These are phyloP conservation scores for Leccinum subspadiceum DNA, from an alignment of 1,284 basidiomycete species.

Conservation along the genomic window DNA sequence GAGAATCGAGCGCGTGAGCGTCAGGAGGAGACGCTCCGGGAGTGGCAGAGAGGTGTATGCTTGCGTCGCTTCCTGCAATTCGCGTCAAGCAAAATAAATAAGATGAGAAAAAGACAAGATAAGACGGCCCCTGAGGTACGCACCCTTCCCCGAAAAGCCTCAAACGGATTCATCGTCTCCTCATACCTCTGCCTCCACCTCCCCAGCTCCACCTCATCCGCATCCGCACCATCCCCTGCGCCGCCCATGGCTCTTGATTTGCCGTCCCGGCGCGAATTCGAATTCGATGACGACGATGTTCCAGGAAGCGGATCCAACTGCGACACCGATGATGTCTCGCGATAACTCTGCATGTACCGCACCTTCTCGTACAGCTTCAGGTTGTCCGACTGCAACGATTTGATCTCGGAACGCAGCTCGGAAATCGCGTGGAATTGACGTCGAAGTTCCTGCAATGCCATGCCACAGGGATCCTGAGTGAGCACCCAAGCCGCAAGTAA, in stretches of 20 bases:
- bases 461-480: not conserved
- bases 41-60: constrained; percentile 92
- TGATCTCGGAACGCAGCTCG: constrained; percentile 85
- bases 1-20: constrained; percentile 82
- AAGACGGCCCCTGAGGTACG: constrained; percentile 33
- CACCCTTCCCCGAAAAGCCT: constrained; percentile 92
- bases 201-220: constrained; percentile 83
- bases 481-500: not conserved
- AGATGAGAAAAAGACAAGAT: not conserved
- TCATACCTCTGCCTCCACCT: constrained; percentile 93
- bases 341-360: constrained; percentile 93
- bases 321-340: constrained; percentile 64
- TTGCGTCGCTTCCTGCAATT: constrained; percentile 80
- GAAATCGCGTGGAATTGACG: constrained; percentile 93
- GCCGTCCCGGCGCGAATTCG: constrained; percentile 3
- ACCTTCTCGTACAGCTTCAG: constrained; percentile 96
- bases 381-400: constrained; percentile 87
- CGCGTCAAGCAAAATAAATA: not conserved
- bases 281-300: constrained; percentile 19
- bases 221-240: constrained; percentile 63
- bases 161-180: constrained; percentile 96
- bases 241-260: constrained; percentile 72
- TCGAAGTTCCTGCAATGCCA: constrained; percentile 70
- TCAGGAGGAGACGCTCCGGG: constrained; percentile 84
- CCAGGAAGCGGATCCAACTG: constrained; percentile 69